Conservation (phyloP, 2,329 filamentous ascomycete species). For the Endothia cerciana region DNA sequence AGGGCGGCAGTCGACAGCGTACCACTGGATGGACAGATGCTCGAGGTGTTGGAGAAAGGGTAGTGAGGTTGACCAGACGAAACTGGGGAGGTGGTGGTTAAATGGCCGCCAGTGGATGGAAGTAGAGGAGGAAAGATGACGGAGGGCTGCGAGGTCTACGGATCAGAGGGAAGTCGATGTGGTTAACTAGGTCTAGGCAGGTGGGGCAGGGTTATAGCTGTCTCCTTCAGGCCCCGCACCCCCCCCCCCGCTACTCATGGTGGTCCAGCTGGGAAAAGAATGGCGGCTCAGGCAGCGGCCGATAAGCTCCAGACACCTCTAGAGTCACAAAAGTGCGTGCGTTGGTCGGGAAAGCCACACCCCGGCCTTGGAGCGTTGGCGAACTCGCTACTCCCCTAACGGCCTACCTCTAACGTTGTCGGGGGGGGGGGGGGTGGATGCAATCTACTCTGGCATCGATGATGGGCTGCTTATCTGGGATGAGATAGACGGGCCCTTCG, state of each 20-base stretch:
- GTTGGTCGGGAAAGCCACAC: background rate
- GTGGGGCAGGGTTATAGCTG: background rate
- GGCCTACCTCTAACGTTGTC: background rate
- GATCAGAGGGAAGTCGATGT: background rate
- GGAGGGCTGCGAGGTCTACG: background rate
- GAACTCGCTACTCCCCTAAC: too few relatives aligned
- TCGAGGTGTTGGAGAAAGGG: background rate
- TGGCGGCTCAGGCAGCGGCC: constrained; percentile 2
- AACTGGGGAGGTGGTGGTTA: background rate
- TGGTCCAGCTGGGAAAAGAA: background rate
- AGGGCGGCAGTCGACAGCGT: background rate
- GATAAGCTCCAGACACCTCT: background rate
- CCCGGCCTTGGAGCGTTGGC: background rate
- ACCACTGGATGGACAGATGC: background rate
- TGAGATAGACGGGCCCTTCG: background rate
- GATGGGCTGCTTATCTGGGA: background rate
- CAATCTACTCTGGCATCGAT: background rate
- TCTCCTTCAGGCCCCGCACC: background rate
- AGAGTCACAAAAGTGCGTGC: background rate
- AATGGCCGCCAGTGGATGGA: background rate
- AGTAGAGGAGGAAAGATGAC: background rate
- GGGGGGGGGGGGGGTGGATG: too few relatives aligned
- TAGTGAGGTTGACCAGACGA: background rate
- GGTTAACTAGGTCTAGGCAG: background rate
- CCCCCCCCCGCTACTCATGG: background rate